A percentile compares a stretch with the other conserved stretches of the same genome.
These are phyloP conservation scores for Theileria parva DNA, from an alignment of 169 alveolate species.

Conservation along the genomic window DNA sequence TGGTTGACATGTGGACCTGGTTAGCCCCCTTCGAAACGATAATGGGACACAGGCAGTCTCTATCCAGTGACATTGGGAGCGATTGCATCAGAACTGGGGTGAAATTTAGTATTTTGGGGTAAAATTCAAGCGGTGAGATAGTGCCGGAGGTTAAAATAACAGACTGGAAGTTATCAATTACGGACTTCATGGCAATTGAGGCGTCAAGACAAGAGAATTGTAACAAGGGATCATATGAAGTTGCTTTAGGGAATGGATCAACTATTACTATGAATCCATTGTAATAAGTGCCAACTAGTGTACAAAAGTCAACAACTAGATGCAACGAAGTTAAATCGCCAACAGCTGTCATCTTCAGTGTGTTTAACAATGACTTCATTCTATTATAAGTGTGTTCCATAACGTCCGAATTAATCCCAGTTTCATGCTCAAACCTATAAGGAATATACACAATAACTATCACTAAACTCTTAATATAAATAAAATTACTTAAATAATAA, in stretches of 20 bases:
- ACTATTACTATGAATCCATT: slow-evolving; percentile 94
- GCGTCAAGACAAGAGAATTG: slow-evolving; percentile 95
- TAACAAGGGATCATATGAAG: slow-evolving; percentile 90
- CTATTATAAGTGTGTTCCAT: slow-evolving; percentile 73
- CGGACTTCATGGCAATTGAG: slow-evolving; percentile 94
- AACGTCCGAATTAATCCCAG: slow-evolving; percentile 24
- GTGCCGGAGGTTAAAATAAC: slow-evolving; percentile 96
- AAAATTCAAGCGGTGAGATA: slow-evolving; percentile 94
- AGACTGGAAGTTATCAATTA: slow-evolving; percentile 87
- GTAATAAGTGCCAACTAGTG: slow-evolving; percentile 90
- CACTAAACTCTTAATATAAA: no score
- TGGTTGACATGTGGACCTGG: slow-evolving; percentile 87
- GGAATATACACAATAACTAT: background rate
- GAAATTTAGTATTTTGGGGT: slow-evolving; percentile 91
- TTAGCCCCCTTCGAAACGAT: slow-evolving; percentile 93
- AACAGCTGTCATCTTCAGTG: slow-evolving; percentile 78
- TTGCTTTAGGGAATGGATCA: slow-evolving; percentile 96
- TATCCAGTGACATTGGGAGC: slow-evolving; percentile 90
- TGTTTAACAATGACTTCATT: slow-evolving; percentile 72
- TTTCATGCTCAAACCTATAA: slow-evolving; percentile 40
- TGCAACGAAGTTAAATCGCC: slow-evolving; percentile 82
- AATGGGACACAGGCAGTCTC: slow-evolving; percentile 93
- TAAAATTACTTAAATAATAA: no score
- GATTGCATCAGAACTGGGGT: slow-evolving; percentile 91
- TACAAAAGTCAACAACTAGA: slow-evolving; percentile 89